Conservation (phyloP, 73 alveolate species). For the Paramecium sonneborni region DNA sequence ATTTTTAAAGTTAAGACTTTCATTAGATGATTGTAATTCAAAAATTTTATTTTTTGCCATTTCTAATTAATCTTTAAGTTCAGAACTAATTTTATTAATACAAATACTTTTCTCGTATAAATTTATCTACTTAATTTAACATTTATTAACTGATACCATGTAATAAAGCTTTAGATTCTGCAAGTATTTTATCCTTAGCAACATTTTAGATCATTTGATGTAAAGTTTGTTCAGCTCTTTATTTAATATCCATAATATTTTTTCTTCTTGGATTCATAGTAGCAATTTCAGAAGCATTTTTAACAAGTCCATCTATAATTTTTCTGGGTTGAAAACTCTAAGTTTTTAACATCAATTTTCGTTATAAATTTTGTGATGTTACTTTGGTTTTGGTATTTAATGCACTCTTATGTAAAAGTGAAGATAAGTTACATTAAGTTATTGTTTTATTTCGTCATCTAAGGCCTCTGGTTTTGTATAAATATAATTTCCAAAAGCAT, state of each 20-base stretch:
- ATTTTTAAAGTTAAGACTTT: conserved; percentile 13
- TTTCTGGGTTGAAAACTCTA: neutral
- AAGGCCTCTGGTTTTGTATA: conserved; percentile 8
- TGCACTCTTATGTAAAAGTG: neutral
- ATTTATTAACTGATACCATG: neutral
- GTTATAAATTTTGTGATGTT: neutral
- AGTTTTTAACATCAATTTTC: conserved; percentile 4
- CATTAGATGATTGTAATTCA: neutral
- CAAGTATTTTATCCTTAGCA: neutral
- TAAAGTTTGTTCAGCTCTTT: neutral
- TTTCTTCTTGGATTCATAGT: conserved; percentile 37
- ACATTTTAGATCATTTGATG: neutral
- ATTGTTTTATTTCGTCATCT: neutral
- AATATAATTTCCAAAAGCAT: conserved; percentile 18
- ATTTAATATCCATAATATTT: neutral
- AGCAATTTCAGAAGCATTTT: neutral
- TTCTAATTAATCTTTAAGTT: neutral
- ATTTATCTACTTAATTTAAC: conserved; percentile 11
- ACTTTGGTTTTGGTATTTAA: neutral
- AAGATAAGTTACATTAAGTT: neutral
- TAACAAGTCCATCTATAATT: neutral
- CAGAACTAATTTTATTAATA: neutral
- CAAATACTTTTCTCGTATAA: conserved; percentile 28
- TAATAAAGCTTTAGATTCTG: neutral
- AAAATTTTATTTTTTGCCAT: neutral